phyloP scores from a whole-genome alignment of 2,329 filamentous ascomycete species.

The Phoma sp. region DNA sequence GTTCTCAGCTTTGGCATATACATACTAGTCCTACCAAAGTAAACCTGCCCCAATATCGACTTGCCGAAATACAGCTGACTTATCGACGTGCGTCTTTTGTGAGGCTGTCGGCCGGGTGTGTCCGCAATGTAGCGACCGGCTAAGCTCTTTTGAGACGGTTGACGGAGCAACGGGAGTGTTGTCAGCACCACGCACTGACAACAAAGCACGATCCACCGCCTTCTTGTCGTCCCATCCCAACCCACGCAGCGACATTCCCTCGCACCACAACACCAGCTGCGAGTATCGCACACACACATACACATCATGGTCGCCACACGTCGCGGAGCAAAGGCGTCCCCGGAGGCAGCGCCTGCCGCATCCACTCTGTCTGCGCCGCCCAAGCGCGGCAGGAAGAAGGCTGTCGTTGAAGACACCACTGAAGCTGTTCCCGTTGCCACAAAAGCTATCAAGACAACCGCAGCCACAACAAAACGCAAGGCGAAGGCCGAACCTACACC shows the following conservation, averaged over 20 bases:
- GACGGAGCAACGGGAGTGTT: conserved; percentile 20
- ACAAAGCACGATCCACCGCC: conserved; percentile 29
- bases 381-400: conserved; percentile 41
- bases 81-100: neutral
- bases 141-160: conserved; percentile 17
- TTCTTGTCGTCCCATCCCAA: conserved; percentile 18
- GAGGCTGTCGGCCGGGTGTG: conserved; percentile 4
- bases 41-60: too few relatives aligned
- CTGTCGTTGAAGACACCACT: conserved; percentile 25
- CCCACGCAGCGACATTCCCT: conserved; percentile 15
- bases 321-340: conserved; percentile 35
- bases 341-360: conserved; percentile 30
- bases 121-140: neutral
- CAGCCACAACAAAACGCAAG: conserved; percentile 28
- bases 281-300: conserved; percentile 23
- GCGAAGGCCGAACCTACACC: conserved; percentile 25
- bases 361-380: conserved; percentile 41
- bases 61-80: too few relatives aligned
- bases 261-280: conserved; percentile 13
- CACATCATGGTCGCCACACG: conserved; percentile 43
- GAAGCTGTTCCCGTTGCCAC: conserved; percentile 25
- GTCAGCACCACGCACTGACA: conserved; percentile 31
- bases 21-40: too few relatives aligned
- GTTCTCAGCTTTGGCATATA: too few relatives aligned
- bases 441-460: conserved; percentile 30